Evolutionary conservation across 805 yeast species (phyloP), one percentile per base, ranked within the genome.

Genomic region (Citeromyces matritensis): DNA sequence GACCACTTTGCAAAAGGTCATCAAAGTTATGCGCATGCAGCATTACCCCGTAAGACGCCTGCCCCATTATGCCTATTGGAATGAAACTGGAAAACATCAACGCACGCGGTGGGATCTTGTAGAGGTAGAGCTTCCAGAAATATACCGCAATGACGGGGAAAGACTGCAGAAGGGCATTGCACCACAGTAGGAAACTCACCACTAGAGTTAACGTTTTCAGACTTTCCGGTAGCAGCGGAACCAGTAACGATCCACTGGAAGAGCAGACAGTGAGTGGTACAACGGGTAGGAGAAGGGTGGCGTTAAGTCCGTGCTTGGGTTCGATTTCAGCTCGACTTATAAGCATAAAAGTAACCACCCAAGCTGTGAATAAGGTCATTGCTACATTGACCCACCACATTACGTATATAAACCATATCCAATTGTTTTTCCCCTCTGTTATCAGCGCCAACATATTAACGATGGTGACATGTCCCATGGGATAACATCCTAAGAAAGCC

Each of bases 1-100:
- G 21, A 7, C 21, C 21, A 5, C 21, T 17, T 7, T 17, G 21
- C 10, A 26, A 19, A 9, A 26, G 15, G 5, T 11, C 13, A 10
- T 26, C 29, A 21, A 45, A 24, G 29, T 46, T 47, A 3, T 11
- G 14, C 10, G 46, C 48, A 33, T 45, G 43, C 12, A 43, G 37
- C 39, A 75, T 51, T 9, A 80, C 61, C 2, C 80, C 81, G 49
- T 60, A 81, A 2, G 82, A 66, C 2, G 88, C 94, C 51, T 85
- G 95, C 11, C 95, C 95, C 45, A 80, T 50, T 26, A 86, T 75
- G 5, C 95, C 95, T 29, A 84, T 57, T 1, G 93, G 85, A 32
- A 83, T 63, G 45, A 84, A 82, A 30, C 72, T 54, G n/a, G 85
- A 65, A 45, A 77, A 76, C 2, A 78, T 63, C 9, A 42, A 39